phyloP scores from a whole-genome alignment of 139 green algal species.

The Zygnema cylindricum region DNA sequence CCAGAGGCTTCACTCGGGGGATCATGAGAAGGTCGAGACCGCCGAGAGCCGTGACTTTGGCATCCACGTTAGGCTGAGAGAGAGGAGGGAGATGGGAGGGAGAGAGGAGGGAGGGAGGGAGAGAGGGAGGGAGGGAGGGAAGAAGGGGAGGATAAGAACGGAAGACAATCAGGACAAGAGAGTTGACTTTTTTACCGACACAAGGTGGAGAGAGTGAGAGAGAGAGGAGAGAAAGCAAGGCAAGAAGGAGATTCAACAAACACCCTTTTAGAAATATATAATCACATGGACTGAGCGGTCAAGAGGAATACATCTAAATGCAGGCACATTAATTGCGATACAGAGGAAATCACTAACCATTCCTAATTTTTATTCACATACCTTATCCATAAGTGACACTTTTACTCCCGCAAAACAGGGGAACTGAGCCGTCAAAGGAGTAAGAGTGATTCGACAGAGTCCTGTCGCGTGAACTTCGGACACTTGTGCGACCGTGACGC shows the following conservation, averaged over 20 bases:
- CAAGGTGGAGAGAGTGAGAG: neutral
- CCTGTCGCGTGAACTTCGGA: neutral
- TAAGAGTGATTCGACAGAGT: neutral
- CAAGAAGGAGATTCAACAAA: neutral
- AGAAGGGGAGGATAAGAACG: neutral
- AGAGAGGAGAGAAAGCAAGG: neutral
- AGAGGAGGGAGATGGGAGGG: neutral
- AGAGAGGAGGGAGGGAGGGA: conserved; percentile 8
- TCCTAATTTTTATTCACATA: neutral
- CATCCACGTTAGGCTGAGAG: neutral
- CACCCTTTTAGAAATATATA: too few species aligned
- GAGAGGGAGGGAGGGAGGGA: neutral
- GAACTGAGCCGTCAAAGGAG: neutral
- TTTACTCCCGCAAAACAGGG: conserved; percentile 4
- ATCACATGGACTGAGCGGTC: too few species aligned
- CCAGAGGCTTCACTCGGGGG: neutral
- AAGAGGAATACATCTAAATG: too few species aligned
- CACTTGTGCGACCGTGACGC: neutral
- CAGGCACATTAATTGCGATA: neutral
- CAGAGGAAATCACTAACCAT: neutral
- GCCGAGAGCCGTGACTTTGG: neutral
- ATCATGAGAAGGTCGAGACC: conserved; percentile 5
- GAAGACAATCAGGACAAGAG: too few species aligned
- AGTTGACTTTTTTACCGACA: too few species aligned
- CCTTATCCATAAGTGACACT: conserved; percentile 12